Evolutionary conservation across 140 eudicot species (phyloP), one percentile per base, ranked within the genome.

Genomic region (Ambrosia hybrid): DNA sequence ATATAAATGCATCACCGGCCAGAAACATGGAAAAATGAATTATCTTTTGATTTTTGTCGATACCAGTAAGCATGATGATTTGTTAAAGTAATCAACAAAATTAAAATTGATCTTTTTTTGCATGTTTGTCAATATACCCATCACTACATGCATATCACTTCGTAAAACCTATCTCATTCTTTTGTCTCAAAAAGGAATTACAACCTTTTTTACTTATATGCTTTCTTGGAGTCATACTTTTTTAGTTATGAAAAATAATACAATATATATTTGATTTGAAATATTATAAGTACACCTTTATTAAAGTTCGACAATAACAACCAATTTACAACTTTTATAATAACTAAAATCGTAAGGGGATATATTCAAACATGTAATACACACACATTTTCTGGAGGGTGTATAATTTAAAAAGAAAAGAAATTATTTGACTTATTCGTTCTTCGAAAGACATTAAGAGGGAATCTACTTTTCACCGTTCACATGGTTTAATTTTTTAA

Each of bases 61-160:
- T n/a, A n/a, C n/a, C 30, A 21, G 30, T 71, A 60, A 67, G 69
- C 66, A 77, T 17, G 72, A 30, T 51, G 58, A 66, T 70, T 77
- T 77, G 51, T 49, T 77, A 77, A 61, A 77, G 81, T 61, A 37
- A 51, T 70, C 52, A 10, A 61, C 43, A 15, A 60, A 60, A 53
- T 61, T 48, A 51, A 69, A 69, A 51, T 77, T 66, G 57, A 70
- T 58, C 16, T 70, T 77, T 70, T 56, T 56, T 69, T 70, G 52
- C 52, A 41, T 68, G 63, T 60, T 58, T 49, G 68, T 63, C 68
- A 36, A 63, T 34, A 63, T 63, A 63, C 37, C 68, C 49, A 63
- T 63, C 49, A 63, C 51, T 63, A 14, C 65, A 26, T 59, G 9
- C 33, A 33, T 59, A 33, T 59, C 15, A 30, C 68, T 63, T 63